Conservation (phyloP, 2,329 filamentous ascomycete species). For the Fusarium sp. region DNA sequence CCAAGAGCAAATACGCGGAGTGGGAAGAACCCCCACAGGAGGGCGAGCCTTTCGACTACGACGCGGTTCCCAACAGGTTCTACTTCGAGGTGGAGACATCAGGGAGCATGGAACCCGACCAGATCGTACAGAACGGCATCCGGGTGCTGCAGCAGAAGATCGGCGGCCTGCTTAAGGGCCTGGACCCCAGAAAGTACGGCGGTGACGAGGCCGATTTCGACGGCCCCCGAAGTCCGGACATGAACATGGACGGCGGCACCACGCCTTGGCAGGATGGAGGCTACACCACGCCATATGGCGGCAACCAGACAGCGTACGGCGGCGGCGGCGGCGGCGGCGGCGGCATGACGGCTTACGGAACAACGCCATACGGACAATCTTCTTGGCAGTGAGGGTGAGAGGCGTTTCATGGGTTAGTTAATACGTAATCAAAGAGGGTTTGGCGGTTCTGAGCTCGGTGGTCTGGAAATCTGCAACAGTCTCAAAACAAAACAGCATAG, state of each 20-base stretch:
- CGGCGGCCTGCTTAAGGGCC: slow-evolving; percentile 75
- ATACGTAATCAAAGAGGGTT: slow-evolving; percentile 37
- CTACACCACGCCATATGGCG: slow-evolving; percentile 72
- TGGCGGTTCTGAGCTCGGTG: slow-evolving; percentile 23
- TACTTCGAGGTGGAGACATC: slow-evolving; percentile 94
- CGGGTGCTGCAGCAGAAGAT: slow-evolving; percentile 90
- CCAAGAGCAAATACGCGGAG: slow-evolving; percentile 80
- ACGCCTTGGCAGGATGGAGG: slow-evolving; percentile 71
- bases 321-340: slow-evolving; percentile 69
- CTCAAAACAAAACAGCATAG: slow-evolving; percentile 41
- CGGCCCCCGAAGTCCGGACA: slow-evolving; percentile 73
- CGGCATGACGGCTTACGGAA: slow-evolving; percentile 75
- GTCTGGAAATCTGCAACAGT: slow-evolving; percentile 40
- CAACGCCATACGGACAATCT: slow-evolving; percentile 60
- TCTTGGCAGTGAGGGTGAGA: slow-evolving; percentile 57
- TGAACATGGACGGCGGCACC: slow-evolving; percentile 67
- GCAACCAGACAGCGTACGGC: slow-evolving; percentile 76
- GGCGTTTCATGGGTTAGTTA: slow-evolving; percentile 43
- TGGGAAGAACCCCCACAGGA: slow-evolving; percentile 84
- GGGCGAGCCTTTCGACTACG: slow-evolving; percentile 89
- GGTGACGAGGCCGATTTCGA: slow-evolving; percentile 69
- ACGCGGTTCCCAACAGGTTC: slow-evolving; percentile 84
- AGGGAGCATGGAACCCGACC: slow-evolving; percentile 88
- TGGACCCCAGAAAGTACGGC: slow-evolving; percentile 61
- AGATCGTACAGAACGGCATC: slow-evolving; percentile 89